A percentile compares a stretch with the other conserved stretches of the same genome.
These are phyloP conservation scores for Monosporozyma solicola DNA, from an alignment of 805 yeast species.

Conservation along the genomic window DNA sequence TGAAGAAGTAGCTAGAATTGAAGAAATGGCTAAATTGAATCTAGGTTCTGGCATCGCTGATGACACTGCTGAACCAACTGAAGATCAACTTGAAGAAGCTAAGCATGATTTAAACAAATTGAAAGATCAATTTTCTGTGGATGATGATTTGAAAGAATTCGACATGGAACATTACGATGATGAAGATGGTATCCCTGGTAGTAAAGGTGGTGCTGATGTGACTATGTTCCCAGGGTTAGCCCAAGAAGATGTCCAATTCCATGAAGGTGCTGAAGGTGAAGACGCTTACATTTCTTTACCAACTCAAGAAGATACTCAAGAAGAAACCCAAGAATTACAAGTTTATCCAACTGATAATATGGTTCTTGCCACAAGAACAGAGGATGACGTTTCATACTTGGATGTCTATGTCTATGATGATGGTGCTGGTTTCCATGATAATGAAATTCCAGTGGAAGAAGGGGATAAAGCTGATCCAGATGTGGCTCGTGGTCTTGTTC, in stretches of 20 bases:
- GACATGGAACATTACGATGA: slow-evolving; percentile 82
- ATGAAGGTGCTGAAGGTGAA: slow-evolving; percentile 38
- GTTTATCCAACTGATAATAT: slow-evolving; percentile 85
- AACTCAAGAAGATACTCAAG: slow-evolving; percentile 47
- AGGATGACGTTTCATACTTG: slow-evolving; percentile 84
- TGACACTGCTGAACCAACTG: slow-evolving; percentile 42
- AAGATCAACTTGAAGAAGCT: slow-evolving; percentile 22
- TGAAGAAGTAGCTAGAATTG: slow-evolving; percentile 85
- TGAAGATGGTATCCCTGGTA: slow-evolving; percentile 33
- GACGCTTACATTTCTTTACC: slow-evolving; percentile 40
- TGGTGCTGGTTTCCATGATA: slow-evolving; percentile 74
- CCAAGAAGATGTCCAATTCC: slow-evolving; percentile 47
- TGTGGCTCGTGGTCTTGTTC: slow-evolving; percentile 59
- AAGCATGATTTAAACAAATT: slow-evolving; percentile 28
- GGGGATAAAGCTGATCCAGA: slow-evolving; percentile 62
- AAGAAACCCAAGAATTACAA: slow-evolving; percentile 77
- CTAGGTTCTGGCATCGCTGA: slow-evolving; percentile 68
- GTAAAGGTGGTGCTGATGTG: slow-evolving; percentile 45
- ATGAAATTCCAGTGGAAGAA: slow-evolving; percentile 53
- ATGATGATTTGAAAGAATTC: slow-evolving; percentile 82
- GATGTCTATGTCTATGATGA: slow-evolving; percentile 95
- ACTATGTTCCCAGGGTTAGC: slow-evolving; percentile 66
- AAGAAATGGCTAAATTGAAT: slow-evolving; percentile 74
- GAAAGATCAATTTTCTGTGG: slow-evolving; percentile 50
- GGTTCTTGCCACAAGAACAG: slow-evolving; percentile 87